phyloP scores from a whole-genome alignment of 768 basidiomycete genomes.

The Kwoniella botswanensis region DNA sequence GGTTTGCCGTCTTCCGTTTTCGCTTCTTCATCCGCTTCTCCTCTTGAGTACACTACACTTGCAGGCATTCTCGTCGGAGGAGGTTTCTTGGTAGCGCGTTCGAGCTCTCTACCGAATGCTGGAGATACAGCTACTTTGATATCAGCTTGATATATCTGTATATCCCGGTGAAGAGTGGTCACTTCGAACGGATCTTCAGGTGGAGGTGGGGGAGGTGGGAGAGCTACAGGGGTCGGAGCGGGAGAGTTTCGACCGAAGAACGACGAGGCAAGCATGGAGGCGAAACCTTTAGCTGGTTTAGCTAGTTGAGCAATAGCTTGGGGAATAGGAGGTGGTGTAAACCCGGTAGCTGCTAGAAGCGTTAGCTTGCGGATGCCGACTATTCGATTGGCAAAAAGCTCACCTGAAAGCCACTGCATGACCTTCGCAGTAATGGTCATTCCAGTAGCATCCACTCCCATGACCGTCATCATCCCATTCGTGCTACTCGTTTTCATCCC shows the following conservation, averaged over 20 bases:
- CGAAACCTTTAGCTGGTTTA: slow-evolving; percentile 46
- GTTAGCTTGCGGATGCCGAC: slow-evolving; percentile 18
- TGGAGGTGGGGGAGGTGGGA: slow-evolving; percentile 46
- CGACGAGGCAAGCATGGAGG: slow-evolving; percentile 50
- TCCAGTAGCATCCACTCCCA: slow-evolving; percentile 66
- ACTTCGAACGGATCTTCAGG: slow-evolving; percentile 53
- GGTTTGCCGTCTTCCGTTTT: slow-evolving; percentile 77
- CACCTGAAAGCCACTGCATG: slow-evolving; percentile 60
- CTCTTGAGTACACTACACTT: slow-evolving; percentile 73
- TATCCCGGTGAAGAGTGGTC: slow-evolving; percentile 43
- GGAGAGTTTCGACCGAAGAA: slow-evolving; percentile 44
- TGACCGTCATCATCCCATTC: slow-evolving; percentile 71
- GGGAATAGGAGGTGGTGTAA: slow-evolving; percentile 51
- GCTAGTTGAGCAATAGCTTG: slow-evolving; percentile 39
- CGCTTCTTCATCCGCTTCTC: slow-evolving; percentile 38
- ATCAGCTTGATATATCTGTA: slow-evolving; percentile 56
- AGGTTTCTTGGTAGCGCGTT: slow-evolving; percentile 93
- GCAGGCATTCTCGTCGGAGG: slow-evolving; percentile 76
- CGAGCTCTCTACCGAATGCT: slow-evolving; percentile 65
- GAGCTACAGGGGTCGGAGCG: slow-evolving; percentile 33
- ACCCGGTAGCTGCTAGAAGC: slow-evolving; percentile 43
- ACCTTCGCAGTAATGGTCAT: slow-evolving; percentile 80
- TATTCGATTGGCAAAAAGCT: too few species aligned
- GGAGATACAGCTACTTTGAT: slow-evolving; percentile 56
- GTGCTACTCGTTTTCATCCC: slow-evolving; percentile 67